Conservation (phyloP, 495 filamentous ascomycete species). For the Aspergillus affinis region DNA sequence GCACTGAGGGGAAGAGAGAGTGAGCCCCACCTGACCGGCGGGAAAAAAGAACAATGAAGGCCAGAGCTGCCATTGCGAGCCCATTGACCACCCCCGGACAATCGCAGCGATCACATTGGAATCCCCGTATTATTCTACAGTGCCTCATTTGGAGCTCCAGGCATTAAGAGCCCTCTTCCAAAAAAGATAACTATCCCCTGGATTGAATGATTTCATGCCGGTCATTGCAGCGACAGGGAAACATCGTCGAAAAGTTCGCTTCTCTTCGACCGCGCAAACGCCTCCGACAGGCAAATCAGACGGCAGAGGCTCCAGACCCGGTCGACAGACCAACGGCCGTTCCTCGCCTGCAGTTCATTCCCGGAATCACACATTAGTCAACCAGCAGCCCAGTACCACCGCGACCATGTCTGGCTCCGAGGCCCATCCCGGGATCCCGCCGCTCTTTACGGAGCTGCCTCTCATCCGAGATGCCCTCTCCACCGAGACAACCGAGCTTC, state of each 20-base stretch:
- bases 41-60: conserved; percentile 23
- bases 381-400: conserved; percentile 8
- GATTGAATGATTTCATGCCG: conserved; percentile 31
- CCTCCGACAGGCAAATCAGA: conserved; percentile 13
- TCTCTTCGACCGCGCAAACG: conserved; percentile 22
- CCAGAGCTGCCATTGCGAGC: not conserved
- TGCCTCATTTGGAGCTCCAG: not conserved
- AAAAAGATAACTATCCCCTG: not conserved
- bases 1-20: not conserved
- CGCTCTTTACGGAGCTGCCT: conserved; percentile 63
- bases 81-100: conserved; percentile 8
- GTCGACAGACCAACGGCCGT: conserved; percentile 6
- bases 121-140: not conserved
- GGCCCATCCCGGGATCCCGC: conserved; percentile 51
- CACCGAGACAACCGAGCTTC: conserved; percentile 66
- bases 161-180: not conserved
- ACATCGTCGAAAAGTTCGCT: conserved; percentile 45
- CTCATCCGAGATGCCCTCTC: conserved; percentile 64
- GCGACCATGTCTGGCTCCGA: conserved; percentile 19
- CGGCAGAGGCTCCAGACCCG: conserved; percentile 12
- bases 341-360: conserved; percentile 13
- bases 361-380: conserved; percentile 16
- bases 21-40: conserved; percentile 4
- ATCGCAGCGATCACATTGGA: conserved; percentile 1
- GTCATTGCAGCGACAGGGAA: conserved; percentile 32